Base-by-base conservation (phyloP, 2,329 filamentous ascomycete species). In the Colletotrichum melonis region DNA sequence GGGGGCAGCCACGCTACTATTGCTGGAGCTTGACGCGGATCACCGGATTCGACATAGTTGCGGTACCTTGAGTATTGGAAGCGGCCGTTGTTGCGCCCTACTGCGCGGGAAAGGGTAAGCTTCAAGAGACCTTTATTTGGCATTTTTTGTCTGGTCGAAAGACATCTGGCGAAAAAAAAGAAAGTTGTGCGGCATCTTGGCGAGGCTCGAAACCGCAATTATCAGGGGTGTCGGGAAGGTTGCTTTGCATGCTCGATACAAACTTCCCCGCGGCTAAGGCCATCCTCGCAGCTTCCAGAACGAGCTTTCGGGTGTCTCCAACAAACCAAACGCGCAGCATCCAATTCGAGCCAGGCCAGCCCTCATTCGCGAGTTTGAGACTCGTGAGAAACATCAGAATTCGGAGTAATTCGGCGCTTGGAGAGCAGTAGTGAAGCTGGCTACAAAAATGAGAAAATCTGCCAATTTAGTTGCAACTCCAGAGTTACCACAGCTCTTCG, bases 11-110 rank as follows among this genome's bases (percentile, higher is more conserved):
- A 73, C 69, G 62, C 73, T 74, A 74, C 32, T 46, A 46, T 28
- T 69, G 60, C 57, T 74, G 49, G 65, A 73, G 59, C 54, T 73
- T 16, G 65, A 73, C 62, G 73, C 56, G 73, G 69, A 74, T 74
- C 64, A 66, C 73, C 69, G 73, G 70, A 73, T 74, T 72, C 32
- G 72, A 71, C 54, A 57, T 67, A 65, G 67, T 58, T 57, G 26
- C 42, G 38, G 68, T 67, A 58, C 68, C 52, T 74, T 68, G 67
- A 67, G 57, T 74, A 63, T 62, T 63, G 68, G 68, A 67, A 74
- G 35, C 62, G 68, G 63, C 68, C 68, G 72, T 67, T 63, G 38
- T 19, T 24, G 26, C 28, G 49, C 57, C 63, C 60, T 71, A 35
- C 11, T 32, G 46, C 30, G 46, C 26, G 46, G 60, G 67, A 65